These are phyloP conservation scores for Vitis vinifera DNA, from an alignment of 164 flowering plant species.

Conservation along the genomic window ASM3070453v1 NC_081813.1:2794001-2794500, in stretches of 20 bases:
- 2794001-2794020: background rate
- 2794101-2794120: conserved; percentile 87
- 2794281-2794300: too few relatives aligned
- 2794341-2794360: conserved; percentile 74
- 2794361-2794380: conserved; percentile 89
- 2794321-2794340: conserved; percentile 93
- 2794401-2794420: conserved; percentile 94
- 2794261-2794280: too few relatives aligned
- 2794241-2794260: background rate
- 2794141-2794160: conserved; percentile 89
- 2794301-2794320: conserved; percentile 2
- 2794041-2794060: conserved; percentile 17
- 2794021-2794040: conserved; percentile 2
- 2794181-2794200: conserved; percentile 77
- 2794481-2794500: too few relatives aligned
- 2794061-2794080: conserved; percentile 63
- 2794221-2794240: conserved; percentile 82
- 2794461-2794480: too few relatives aligned
- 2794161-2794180: conserved; percentile 80
- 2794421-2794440: conserved; percentile 87
- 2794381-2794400: conserved; percentile 83
- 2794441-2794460: conserved; percentile 57
- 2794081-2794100: conserved; percentile 90
- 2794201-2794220: conserved; percentile 96
- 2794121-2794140: conserved; percentile 70